phyloP scores from a whole-genome alignment of 1,284 basidiomycete species.

The Ceratobasidium papillatum region DNA sequence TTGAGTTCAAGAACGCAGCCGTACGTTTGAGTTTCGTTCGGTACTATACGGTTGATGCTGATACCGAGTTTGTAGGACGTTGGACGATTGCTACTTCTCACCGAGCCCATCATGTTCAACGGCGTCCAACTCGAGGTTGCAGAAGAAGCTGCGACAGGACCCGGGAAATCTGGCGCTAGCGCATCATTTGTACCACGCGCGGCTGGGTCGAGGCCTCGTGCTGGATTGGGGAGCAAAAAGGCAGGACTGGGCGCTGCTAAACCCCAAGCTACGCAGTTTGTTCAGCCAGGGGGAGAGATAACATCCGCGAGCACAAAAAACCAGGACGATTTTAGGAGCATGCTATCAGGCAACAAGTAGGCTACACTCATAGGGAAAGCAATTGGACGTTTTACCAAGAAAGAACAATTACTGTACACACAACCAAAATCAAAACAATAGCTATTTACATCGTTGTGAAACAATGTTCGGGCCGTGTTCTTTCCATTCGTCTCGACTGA shows the following conservation, averaged over 20 bases:
- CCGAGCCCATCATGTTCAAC: conserved; percentile 74
- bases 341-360: conserved; percentile 34
- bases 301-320: conserved; percentile 1
- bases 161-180: conserved; percentile 53
- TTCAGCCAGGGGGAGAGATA: neutral
- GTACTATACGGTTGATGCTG: neutral
- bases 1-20: conserved; percentile 76
- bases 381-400: too few relatives aligned
- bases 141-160: conserved; percentile 57
- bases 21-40: conserved; percentile 58
- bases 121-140: conserved; percentile 64
- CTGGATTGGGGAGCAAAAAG: conserved; percentile 63
- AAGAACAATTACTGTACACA: conserved; percentile 11
- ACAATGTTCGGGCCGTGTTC: conserved; percentile 82
- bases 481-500: conserved; percentile 91
- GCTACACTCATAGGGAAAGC: neutral
- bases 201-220: conserved; percentile 69
- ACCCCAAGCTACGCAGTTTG: neutral
- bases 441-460: conserved; percentile 78
- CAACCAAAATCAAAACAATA: conserved; percentile 5
- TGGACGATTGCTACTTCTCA: conserved; percentile 73
- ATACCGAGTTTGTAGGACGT: conserved; percentile 65
- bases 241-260: conserved; percentile 13
- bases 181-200: conserved; percentile 71
- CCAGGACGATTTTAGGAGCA: conserved; percentile 34